These are phyloP conservation scores for Mortierella sp. DNA, from an alignment of 371 early-diverging fungal species.

Conservation along the genomic window DNA sequence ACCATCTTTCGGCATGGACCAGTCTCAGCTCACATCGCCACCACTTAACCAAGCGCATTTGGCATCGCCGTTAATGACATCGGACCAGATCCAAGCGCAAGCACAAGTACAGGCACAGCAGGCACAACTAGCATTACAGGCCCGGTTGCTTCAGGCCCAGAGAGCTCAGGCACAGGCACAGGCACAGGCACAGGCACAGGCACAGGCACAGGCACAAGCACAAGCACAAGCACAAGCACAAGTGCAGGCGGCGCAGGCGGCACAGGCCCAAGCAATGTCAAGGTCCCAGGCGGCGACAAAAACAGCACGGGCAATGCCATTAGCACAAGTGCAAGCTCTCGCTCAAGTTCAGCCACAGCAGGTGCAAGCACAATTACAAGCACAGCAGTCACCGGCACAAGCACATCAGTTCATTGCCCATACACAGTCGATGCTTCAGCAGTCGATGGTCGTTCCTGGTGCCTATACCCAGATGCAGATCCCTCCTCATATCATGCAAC, in stretches of 20 bases:
- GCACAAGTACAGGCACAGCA: conserved; percentile 14
- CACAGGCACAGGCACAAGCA: conserved; percentile 23
- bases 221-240: conserved; percentile 22
- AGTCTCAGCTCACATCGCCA: conserved; percentile 27
- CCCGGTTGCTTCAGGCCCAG: background rate
- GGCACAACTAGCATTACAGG: conserved; percentile 4
- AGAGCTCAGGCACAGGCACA: conserved; percentile 22
- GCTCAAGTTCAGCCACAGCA: conserved; percentile 17
- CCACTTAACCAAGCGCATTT: conserved; percentile 19
- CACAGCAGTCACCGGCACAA: conserved; percentile 22
- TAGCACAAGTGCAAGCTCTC: too few species aligned
- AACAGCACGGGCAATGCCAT: too few species aligned
- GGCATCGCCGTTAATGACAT: conserved; percentile 27
- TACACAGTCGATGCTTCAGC: conserved; percentile 29
- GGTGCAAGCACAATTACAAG: conserved; percentile 6
- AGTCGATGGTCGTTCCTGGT: conserved; percentile 5
- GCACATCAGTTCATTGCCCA: conserved; percentile 30
- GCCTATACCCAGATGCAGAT: conserved; percentile 10
- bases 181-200: conserved; percentile 25
- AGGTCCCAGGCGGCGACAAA: too few species aligned
- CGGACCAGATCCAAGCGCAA: conserved; percentile 23
- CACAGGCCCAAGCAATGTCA: conserved; percentile 20
- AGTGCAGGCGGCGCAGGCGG: conserved; percentile 16
- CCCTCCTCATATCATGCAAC: conserved; percentile 19
- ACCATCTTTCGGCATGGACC: conserved; percentile 24